Conservation (phyloP, 2,329 filamentous ascomycete genomes). For the Cladophialophora exuberans region DNA sequence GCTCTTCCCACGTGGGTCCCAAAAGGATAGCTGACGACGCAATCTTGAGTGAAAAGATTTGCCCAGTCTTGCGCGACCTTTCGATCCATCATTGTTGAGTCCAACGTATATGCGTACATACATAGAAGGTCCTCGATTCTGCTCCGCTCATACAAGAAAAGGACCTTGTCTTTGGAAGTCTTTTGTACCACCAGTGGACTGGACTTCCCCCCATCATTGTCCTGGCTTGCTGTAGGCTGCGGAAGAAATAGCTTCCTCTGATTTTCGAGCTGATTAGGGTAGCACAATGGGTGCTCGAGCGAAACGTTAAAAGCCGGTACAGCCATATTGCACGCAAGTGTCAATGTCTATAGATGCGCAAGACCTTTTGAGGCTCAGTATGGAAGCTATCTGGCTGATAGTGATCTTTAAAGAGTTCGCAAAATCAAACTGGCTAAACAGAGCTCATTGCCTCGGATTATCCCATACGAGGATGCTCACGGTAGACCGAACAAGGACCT, state of each 20-base stretch:
- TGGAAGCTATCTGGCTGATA: too few species aligned
- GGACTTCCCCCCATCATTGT: background rate
- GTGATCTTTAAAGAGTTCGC: too few species aligned
- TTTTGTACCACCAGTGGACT: constrained; percentile 9
- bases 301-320: background rate
- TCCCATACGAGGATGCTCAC: too few species aligned
- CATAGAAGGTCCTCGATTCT: background rate
- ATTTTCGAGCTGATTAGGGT: background rate
- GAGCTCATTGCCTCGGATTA: too few species aligned
- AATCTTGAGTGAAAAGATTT: constrained; percentile 13
- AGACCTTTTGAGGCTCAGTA: background rate
- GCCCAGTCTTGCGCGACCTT: constrained; percentile 5
- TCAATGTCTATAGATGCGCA: background rate
- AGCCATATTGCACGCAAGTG: background rate
- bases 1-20: constrained; percentile 5
- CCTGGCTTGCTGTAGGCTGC: background rate
- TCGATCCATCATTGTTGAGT: constrained; percentile 6
- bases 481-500: too few species aligned
- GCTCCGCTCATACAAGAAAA: constrained; percentile 9
- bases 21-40: constrained; percentile 9
- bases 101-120: constrained; percentile 4
- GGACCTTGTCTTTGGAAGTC: constrained; percentile 6
- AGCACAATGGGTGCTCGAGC: constrained; percentile 3
- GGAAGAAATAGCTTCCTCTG: constrained; percentile 1
- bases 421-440: too few species aligned